Evolutionary conservation across 495 filamentous ascomycete genomes (phyloP).

Genomic region (Amniculicola lignicola): DNA sequence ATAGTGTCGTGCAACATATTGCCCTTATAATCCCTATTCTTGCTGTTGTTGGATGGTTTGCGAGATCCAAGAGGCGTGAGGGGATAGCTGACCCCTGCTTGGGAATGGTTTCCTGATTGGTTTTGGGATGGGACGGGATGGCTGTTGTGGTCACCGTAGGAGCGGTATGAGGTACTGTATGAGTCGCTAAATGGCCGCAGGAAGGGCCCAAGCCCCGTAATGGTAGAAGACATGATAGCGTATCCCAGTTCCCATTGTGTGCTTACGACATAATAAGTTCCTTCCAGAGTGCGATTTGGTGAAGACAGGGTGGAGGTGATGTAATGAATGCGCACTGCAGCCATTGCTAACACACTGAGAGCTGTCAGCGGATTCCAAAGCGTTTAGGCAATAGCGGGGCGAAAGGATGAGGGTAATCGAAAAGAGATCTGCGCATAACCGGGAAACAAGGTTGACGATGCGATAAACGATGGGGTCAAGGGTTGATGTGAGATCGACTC

Average conservation of each 20-base stretch:
- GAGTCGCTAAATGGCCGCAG: slow-evolving; percentile 21
- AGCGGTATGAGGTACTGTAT: slow-evolving; percentile 5
- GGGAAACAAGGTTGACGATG: too few species aligned
- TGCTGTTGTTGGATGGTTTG: not conserved
- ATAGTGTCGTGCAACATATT: not conserved
- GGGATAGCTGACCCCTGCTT: not conserved
- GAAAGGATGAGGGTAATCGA: too few species aligned
- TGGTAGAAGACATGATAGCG: slow-evolving; percentile 24
- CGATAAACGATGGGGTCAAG: too few species aligned
- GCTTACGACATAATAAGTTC: slow-evolving; percentile 11
- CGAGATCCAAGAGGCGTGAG: not conserved
- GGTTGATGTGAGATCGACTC: too few species aligned
- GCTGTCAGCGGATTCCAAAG: too few species aligned
- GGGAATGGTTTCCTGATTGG: not conserved
- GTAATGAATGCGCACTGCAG: slow-evolving; percentile 16
- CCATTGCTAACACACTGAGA: slow-evolving; percentile 19
- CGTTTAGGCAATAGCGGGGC: too few species aligned
- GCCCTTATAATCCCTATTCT: not conserved
- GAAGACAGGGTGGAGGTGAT: slow-evolving; percentile 6
- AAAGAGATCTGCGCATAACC: too few species aligned
- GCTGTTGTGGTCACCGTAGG: not conserved
- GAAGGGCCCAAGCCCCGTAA: slow-evolving; percentile 26
- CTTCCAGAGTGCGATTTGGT: slow-evolving; percentile 7
- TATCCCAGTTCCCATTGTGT: slow-evolving; percentile 28
- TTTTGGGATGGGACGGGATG: not conserved